Conservation (phyloP, 306 rosid species). For the Lotus japonicus region DNA sequence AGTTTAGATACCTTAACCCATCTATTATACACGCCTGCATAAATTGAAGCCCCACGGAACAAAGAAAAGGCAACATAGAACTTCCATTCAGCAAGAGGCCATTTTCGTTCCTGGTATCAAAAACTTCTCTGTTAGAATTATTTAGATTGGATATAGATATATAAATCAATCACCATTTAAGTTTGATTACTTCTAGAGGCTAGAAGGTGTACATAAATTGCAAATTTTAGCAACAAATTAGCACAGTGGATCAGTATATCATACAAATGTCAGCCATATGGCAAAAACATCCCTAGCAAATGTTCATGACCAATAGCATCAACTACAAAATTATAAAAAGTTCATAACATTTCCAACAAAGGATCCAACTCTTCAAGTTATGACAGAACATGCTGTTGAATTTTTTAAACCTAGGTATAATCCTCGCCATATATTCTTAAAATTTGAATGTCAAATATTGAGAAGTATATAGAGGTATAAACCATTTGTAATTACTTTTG, state of each 20-base stretch:
- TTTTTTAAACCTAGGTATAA: neutral
- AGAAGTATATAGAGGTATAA: neutral
- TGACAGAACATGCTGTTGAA: neutral
- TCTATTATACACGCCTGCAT: constrained; percentile 80
- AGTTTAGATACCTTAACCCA: constrained; percentile 67
- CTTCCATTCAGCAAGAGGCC: constrained; percentile 91
- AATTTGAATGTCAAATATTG: neutral
- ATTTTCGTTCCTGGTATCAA: constrained; percentile 64
- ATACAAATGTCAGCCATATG: neutral
- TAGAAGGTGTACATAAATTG: neutral
- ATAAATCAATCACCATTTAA: neutral
- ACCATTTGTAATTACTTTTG: neutral
- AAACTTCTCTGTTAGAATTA: constrained; percentile 22
- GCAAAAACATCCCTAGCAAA: neutral
- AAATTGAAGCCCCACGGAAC: constrained; percentile 80
- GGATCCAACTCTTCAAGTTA: neutral
- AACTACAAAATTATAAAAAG: neutral
- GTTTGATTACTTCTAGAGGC: neutral
- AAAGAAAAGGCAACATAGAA: constrained; percentile 81
- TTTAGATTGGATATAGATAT: neutral
- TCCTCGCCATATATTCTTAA: neutral
- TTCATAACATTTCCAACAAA: neutral
- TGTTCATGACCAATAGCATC: neutral
- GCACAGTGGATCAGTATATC: neutral
- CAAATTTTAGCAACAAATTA: neutral